These are phyloP conservation scores for Lophium mytilinum DNA, from an alignment of 495 filamentous ascomycete genomes.

Conservation along the genomic window DNA sequence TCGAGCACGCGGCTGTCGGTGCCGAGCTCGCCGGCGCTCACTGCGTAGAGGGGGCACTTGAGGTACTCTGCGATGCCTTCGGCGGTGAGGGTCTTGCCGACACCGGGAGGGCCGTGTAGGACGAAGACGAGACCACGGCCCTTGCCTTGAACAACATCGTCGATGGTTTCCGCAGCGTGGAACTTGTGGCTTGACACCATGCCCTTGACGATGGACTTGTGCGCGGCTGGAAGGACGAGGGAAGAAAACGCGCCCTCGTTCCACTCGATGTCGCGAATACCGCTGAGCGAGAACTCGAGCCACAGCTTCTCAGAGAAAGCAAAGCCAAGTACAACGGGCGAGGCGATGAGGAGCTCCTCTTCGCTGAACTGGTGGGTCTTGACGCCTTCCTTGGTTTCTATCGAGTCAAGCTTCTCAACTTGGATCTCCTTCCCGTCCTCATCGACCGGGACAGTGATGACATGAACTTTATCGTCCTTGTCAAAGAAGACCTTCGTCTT, in stretches of 20 bases:
- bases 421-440: slow-evolving; percentile 55
- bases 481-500: slow-evolving; percentile 58
- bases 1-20: slow-evolving; percentile 73
- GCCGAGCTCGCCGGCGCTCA: slow-evolving; percentile 73
- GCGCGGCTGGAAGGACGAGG: slow-evolving; percentile 64
- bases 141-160: slow-evolving; percentile 74
- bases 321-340: slow-evolving; percentile 89
- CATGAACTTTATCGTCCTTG: slow-evolving; percentile 49
- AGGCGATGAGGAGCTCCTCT: slow-evolving; percentile 81
- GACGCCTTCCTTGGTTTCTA: slow-evolving; percentile 38
- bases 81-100: slow-evolving; percentile 83
- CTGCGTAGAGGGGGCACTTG: slow-evolving; percentile 76
- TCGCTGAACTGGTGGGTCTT: slow-evolving; percentile 56
- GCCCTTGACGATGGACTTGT: slow-evolving; percentile 74
- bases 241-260: slow-evolving; percentile 74
- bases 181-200: slow-evolving; percentile 77
- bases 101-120: slow-evolving; percentile 75
- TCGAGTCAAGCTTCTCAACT: slow-evolving; percentile 55
- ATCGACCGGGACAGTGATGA: slow-evolving; percentile 55
- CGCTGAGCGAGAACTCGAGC: slow-evolving; percentile 82
- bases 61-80: slow-evolving; percentile 81
- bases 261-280: slow-evolving; percentile 75
- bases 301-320: slow-evolving; percentile 84
- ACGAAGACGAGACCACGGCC: slow-evolving; percentile 68
- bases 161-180: slow-evolving; percentile 72